Conservation (phyloP, 768 basidiomycete genomes). For the Mycena indigotica region DNA sequence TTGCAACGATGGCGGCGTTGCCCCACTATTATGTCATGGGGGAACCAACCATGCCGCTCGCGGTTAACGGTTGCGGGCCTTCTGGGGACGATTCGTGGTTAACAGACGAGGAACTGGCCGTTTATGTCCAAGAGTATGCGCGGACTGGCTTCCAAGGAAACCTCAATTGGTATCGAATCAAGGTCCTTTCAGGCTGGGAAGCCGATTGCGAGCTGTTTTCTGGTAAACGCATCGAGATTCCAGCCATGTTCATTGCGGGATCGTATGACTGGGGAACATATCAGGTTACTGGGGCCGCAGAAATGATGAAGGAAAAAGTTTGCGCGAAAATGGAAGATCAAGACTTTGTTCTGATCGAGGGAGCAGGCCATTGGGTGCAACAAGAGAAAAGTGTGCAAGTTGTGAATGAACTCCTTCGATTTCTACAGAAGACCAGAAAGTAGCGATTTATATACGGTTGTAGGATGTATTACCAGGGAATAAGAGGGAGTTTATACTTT, state of each 20-base stretch:
- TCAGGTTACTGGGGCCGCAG: constrained; percentile 48
- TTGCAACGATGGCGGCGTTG: constrained; percentile 38
- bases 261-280: constrained; percentile 63
- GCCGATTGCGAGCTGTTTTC: constrained; percentile 48
- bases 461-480: constrained; percentile 1
- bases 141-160: constrained; percentile 67
- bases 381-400: constrained; percentile 15
- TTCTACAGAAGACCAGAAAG: constrained; percentile 5
- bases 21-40: constrained; percentile 68
- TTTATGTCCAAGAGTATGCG: constrained; percentile 52
- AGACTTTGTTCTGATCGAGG: constrained; percentile 21
- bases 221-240: constrained; percentile 48
- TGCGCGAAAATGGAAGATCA: constrained; percentile 21
- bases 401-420: constrained; percentile 13
- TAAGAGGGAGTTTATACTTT: neutral
- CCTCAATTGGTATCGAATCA: constrained; percentile 56
- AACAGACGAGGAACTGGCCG: constrained; percentile 46
- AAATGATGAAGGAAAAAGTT: constrained; percentile 6
- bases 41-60: constrained; percentile 54
- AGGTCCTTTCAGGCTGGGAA: constrained; percentile 36
- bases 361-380: constrained; percentile 23
- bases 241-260: constrained; percentile 61
- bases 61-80: constrained; percentile 40
- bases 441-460: neutral
- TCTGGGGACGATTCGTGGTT: constrained; percentile 45